Conservation (phyloP, 331 rosid species). For the Quercus phellos region DNA sequence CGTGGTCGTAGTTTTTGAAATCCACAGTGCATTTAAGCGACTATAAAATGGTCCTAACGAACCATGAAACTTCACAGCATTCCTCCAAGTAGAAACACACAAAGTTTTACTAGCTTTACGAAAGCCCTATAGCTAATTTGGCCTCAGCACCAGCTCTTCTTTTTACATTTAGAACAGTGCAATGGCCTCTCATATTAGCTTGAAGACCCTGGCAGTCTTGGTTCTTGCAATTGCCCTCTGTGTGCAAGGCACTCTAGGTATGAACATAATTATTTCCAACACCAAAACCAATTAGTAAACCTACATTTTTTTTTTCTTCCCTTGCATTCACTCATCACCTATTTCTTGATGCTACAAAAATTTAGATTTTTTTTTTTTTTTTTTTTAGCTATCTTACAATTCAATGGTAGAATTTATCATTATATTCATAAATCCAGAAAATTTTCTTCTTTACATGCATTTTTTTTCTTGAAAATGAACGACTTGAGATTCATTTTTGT, state of each 20-base stretch:
- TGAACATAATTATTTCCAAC: neutral
- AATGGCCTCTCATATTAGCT: conserved; percentile 48
- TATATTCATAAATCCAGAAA: too few species aligned
- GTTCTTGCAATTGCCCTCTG: conserved; percentile 30
- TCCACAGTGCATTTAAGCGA: too few species aligned
- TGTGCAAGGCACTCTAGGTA: conserved; percentile 48
- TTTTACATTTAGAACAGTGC: neutral
- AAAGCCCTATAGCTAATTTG: conserved; percentile 8
- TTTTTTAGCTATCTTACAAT: too few species aligned
- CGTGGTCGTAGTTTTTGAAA: too few species aligned
- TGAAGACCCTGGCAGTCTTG: conserved; percentile 26
- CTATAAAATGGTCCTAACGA: too few species aligned
- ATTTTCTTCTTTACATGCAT: too few species aligned
- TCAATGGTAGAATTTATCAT: too few species aligned
- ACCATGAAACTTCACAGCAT: neutral
- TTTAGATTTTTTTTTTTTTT: too few species aligned
- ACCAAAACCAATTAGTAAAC: neutral
- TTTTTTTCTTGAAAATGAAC: too few species aligned
- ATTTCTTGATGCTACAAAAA: neutral
- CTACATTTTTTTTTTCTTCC: neutral
- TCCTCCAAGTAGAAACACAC: conserved; percentile 9
- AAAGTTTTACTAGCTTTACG: neutral
- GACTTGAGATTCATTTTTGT: too few species aligned
- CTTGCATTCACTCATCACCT: neutral
- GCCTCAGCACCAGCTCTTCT: neutral